Evolutionary conservation across 1,284 basidiomycete species (phyloP), one percentile per base, ranked within the genome.

Genomic region (Irpex sp.): DNA sequence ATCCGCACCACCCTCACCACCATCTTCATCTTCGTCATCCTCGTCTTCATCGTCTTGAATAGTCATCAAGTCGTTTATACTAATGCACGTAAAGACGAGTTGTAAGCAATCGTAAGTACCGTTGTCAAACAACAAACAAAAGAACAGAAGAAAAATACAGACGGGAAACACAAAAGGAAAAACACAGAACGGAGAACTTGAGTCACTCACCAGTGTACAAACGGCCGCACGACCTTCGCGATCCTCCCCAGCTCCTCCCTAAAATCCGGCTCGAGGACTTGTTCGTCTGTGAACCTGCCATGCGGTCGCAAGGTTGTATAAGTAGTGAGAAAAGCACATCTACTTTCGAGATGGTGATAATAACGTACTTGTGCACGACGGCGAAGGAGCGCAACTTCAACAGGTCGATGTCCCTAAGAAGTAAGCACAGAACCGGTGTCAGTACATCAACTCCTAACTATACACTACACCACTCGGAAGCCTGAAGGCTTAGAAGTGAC

Each of bases 321-420:
- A 34, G 1, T 11, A 17, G 0, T 40, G 21, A 59, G 6, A 19
- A n/a, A 21, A 60, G 8, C 55, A 57, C 34, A 58, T 11, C n/a
- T 34, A 6, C 31, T 34, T 6, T 34, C 31, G 31, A 34, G 31
- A 34, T 34, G n/a, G 31, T 26, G 31, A 37, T 3, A 19, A 38
- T 21, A 34, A 4, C 85, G 62, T 68, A 93, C 93, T 75, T 75
- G 69, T 87, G 83, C 0, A 84, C 74, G 0, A 96, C 94, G 4
- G 82, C 86, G 51, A 95, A 86, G 31, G 89, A 89, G 44, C 94
- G 86, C 67, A 93, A 89, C 74, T 93, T 94, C 66, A 97, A 76
- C 62, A 96, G 76, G 72, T 94, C 93, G 65, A 96, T 96, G 72
- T 96, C 92, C 75, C 89, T 92, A 67, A 31, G 31, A 3, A 31